Conservation (phyloP, 2,329 filamentous ascomycete genomes). For the Colletotrichum higginsianum region DNA sequence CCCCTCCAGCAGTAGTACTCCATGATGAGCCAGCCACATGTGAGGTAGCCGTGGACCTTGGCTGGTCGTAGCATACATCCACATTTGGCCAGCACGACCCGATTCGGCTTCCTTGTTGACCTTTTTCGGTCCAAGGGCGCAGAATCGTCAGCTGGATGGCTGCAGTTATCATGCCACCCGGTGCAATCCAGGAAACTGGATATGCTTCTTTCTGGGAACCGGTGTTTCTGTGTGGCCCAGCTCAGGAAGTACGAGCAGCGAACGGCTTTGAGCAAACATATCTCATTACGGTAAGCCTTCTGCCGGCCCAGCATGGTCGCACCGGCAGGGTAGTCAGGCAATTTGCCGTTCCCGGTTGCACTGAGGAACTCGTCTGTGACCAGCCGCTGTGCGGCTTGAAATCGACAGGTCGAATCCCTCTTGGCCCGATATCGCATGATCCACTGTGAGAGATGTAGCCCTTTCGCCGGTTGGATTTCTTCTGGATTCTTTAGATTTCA, state of each 20-base stretch:
- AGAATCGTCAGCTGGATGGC: constrained; percentile 30
- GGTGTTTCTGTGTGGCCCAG: constrained; percentile 2
- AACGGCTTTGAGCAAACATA: constrained; percentile 12
- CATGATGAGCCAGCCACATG: not conserved
- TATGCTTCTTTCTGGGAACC: constrained; percentile 36
- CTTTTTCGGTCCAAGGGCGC: not conserved
- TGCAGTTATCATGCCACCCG: constrained; percentile 32
- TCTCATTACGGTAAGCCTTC: constrained; percentile 7
- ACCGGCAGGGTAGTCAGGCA: constrained; percentile 9
- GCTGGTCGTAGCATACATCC: not conserved
- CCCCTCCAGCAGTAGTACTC: not conserved
- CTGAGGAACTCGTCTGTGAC: constrained; percentile 18
- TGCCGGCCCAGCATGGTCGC: not conserved
- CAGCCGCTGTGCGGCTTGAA: not conserved
- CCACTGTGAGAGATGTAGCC: not conserved
- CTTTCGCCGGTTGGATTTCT: too few relatives aligned
- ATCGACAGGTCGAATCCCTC: not conserved
- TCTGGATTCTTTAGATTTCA: too few relatives aligned
- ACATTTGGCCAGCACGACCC: not conserved
- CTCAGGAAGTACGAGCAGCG: not conserved
- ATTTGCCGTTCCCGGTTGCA: constrained; percentile 23
- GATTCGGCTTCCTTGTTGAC: not conserved
- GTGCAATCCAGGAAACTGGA: constrained; percentile 33
- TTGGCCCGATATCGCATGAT: not conserved
- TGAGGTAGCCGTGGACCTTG: too few relatives aligned